Percentiles rank a stretch among this genome's conserved stretches.
These are phyloP conservation scores for Mallotus repandus DNA, from an alignment of 441 rosid genomes.

Conservation along the genomic window DNA sequence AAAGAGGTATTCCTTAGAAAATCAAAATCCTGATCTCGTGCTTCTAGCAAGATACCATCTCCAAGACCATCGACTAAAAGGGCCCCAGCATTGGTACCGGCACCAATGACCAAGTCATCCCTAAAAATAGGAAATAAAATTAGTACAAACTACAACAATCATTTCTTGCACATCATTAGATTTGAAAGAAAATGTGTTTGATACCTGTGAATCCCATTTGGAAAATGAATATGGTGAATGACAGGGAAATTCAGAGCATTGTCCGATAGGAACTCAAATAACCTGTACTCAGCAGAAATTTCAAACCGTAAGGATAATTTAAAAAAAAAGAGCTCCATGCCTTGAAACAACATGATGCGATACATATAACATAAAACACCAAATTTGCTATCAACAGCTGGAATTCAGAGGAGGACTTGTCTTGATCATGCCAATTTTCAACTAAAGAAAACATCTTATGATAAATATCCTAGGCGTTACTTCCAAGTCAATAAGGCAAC, in stretches of 20 bases:
- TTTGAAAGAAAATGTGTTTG: neutral
- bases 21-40: conserved; percentile 82
- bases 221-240: conserved; percentile 86
- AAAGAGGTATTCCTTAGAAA: conserved; percentile 88
- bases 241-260: conserved; percentile 71
- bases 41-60: conserved; percentile 89
- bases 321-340: neutral
- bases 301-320: conserved; percentile 21
- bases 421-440: neutral
- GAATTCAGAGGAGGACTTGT: neutral
- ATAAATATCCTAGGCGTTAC: neutral
- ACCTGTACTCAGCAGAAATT: conserved; percentile 43
- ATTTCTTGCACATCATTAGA: conserved; percentile 9
- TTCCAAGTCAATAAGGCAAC: no score
- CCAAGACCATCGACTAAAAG: conserved; percentile 96
- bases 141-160: conserved; percentile 15
- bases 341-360: neutral
- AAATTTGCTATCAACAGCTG: neutral
- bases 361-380: neutral
- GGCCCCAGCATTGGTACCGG: conserved; percentile 80
- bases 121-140: conserved; percentile 40
- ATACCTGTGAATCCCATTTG: conserved; percentile 72
- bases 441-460: neutral
- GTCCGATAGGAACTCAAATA: conserved; percentile 78
- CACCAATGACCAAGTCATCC: conserved; percentile 88